These are phyloP conservation scores for Davidsoniella virescens DNA, from an alignment of 2,329 filamentous ascomycete species.

Conservation along the genomic window DNA sequence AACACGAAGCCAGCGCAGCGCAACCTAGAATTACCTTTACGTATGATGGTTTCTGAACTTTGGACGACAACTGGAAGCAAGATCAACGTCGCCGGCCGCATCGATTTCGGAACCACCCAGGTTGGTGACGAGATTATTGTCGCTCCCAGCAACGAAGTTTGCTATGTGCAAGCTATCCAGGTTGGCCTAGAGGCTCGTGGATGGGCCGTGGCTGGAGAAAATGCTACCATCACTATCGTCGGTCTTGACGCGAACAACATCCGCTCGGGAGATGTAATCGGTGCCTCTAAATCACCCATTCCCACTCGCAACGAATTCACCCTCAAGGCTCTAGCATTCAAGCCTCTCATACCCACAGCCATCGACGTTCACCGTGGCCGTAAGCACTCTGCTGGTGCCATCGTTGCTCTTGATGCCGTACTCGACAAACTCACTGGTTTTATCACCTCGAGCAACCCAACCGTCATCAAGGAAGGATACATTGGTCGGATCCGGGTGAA, in stretches of 20 bases:
- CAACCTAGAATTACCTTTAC: slow-evolving; percentile 60
- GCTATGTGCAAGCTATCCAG: slow-evolving; percentile 66
- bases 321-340: slow-evolving; percentile 75
- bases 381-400: slow-evolving; percentile 60
- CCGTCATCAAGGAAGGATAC: slow-evolving; percentile 62
- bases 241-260: slow-evolving; percentile 77
- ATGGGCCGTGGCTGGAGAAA: slow-evolving; percentile 89
- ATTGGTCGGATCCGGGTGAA: slow-evolving; percentile 66
- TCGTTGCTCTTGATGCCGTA: slow-evolving; percentile 53
- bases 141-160: slow-evolving; percentile 68
- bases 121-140: slow-evolving; percentile 64
- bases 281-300: slow-evolving; percentile 50
- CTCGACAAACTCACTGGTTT: slow-evolving; percentile 66
- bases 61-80: slow-evolving; percentile 68
- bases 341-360: slow-evolving; percentile 73
- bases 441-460: slow-evolving; percentile 67
- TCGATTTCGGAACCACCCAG: slow-evolving; percentile 74
- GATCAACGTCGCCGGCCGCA: slow-evolving; percentile 68
- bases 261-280: slow-evolving; percentile 73
- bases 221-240: slow-evolving; percentile 64
- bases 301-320: slow-evolving; percentile 57
- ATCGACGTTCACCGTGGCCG: slow-evolving; percentile 80
- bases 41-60: slow-evolving; percentile 76
- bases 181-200: slow-evolving; percentile 57
- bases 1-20: slow-evolving; percentile 53